These are phyloP conservation scores for Backusella tarrabulga DNA, from an alignment of 192 early-diverging fungal species.

Conservation along the genomic window DNA sequence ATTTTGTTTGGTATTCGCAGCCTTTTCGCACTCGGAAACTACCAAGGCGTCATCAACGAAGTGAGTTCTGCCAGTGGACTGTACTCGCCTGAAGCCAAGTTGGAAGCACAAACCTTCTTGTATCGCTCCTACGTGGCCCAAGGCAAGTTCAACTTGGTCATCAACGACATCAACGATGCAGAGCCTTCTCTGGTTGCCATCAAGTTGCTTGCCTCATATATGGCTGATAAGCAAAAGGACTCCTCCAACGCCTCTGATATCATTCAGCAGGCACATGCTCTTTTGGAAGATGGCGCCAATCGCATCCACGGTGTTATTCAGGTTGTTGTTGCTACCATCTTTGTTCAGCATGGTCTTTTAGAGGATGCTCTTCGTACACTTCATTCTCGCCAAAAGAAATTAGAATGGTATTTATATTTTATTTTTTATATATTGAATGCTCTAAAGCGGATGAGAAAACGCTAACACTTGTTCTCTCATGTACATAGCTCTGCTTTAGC, in stretches of 20 bases:
- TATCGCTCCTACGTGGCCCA: slow-evolving; percentile 83
- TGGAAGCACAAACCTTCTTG: slow-evolving; percentile 65
- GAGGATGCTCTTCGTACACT: slow-evolving; percentile 76
- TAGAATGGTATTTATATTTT: slow-evolving; percentile 71
- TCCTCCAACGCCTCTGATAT: slow-evolving; percentile 41
- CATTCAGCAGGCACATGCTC: slow-evolving; percentile 45
- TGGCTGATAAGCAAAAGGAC: slow-evolving; percentile 47
- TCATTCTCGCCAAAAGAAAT: slow-evolving; percentile 64
- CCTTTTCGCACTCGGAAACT: slow-evolving; percentile 70
- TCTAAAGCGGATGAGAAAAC: background rate
- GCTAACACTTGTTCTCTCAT: background rate
- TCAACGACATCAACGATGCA: slow-evolving; percentile 58
- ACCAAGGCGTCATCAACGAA: slow-evolving; percentile 72
- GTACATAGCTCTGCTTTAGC: slow-evolving; percentile 66
- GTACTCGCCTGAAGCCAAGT: slow-evolving; percentile 39
- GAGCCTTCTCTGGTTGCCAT: slow-evolving; percentile 65
- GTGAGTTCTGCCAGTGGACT: slow-evolving; percentile 36
- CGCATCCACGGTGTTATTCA: slow-evolving; percentile 55
- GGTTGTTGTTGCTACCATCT: slow-evolving; percentile 63
- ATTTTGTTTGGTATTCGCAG: slow-evolving; percentile 70
- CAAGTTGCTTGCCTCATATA: slow-evolving; percentile 60
- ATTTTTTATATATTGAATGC: no score
- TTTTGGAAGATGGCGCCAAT: slow-evolving; percentile 53
- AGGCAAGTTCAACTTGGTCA: slow-evolving; percentile 65
- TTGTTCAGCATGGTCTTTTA: slow-evolving; percentile 52